phyloP scores from a whole-genome alignment of 441 rosid genomes.

The Capsella rubella region DNA sequence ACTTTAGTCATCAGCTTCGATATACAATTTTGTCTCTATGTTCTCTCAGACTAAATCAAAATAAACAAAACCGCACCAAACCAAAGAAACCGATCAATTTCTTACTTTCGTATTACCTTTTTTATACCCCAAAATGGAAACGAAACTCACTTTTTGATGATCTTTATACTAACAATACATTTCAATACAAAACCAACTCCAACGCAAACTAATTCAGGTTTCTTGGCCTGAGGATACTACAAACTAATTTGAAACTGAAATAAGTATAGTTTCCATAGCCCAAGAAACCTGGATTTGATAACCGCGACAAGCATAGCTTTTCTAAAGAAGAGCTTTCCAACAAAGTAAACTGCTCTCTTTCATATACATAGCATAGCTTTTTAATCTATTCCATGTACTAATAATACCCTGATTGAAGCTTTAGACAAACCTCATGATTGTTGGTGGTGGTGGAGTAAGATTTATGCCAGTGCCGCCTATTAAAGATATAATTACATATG shows the following conservation, averaged over 20 bases:
- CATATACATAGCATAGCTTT: not conserved
- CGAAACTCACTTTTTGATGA: not conserved
- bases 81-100: not conserved
- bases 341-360: conserved; percentile 15
- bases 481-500: conserved; percentile 40
- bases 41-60: not conserved
- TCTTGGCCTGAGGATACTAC: too few species aligned
- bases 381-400: not conserved
- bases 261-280: not conserved
- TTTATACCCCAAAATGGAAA: not conserved
- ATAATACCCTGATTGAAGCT: conserved; percentile 11
- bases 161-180: not conserved
- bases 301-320: conserved; percentile 12
- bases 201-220: not conserved
- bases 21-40: not conserved
- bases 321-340: not conserved
- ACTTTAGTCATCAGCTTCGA: not conserved
- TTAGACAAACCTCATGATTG: conserved; percentile 76
- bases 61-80: not conserved
- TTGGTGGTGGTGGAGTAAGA: conserved; percentile 90
- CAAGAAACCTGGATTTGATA: conserved; percentile 9
- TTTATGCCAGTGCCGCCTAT: conserved; percentile 99
- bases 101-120: not conserved
- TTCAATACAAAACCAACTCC: not conserved
- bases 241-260: not conserved